Conservation (phyloP, 257 asterid species). For the Penstemon newberryi region DNA sequence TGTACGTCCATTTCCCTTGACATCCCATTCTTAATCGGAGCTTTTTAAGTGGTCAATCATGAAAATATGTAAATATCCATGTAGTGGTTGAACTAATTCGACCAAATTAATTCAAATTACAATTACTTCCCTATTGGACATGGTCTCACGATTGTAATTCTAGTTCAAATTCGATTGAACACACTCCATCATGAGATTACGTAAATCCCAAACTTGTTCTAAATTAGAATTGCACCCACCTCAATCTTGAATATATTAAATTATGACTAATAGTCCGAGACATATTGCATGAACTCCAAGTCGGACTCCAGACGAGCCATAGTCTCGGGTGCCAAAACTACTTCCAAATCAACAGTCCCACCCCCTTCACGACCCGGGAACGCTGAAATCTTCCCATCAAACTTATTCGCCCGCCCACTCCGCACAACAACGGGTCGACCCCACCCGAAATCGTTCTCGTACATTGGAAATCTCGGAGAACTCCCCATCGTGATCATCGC, state of each 20-base stretch:
- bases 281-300: slow-evolving; percentile 51
- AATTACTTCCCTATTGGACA: background rate
- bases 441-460: slow-evolving; percentile 59
- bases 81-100: background rate
- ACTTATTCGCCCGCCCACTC: slow-evolving; percentile 53
- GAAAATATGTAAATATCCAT: too few relatives aligned
- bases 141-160: too few relatives aligned
- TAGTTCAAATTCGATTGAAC: background rate
- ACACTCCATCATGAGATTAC: background rate
- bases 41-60: too few relatives aligned
- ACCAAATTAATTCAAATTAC: background rate
- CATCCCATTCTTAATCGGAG: background rate
- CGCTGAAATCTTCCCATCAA: slow-evolving; percentile 58
- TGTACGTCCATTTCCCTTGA: background rate
- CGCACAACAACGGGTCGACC: slow-evolving; percentile 45
- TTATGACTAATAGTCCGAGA: slow-evolving; percentile 23
- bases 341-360: slow-evolving; percentile 55
- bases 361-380: slow-evolving; percentile 47
- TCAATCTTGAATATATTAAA: background rate
- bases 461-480: slow-evolving; percentile 56
- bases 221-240: background rate
- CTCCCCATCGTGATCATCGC: slow-evolving; percentile 56
- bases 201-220: background rate
- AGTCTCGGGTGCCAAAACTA: slow-evolving; percentile 46
- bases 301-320: slow-evolving; percentile 42